Base-by-base conservation (phyloP, 2,329 filamentous ascomycete genomes). In the Eurotiales sp. region DNA sequence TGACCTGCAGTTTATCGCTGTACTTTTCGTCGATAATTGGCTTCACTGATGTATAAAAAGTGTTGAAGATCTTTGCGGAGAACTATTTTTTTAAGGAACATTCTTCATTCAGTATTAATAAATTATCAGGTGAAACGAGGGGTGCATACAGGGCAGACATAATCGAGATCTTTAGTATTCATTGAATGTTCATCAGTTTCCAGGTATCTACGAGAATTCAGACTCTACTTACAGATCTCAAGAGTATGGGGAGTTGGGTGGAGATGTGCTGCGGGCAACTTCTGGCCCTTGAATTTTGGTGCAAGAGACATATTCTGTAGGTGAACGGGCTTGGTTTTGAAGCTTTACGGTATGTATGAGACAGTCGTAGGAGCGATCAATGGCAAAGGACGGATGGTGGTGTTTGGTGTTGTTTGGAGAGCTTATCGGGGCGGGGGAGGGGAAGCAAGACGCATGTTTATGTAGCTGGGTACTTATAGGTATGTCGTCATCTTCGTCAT, bases 41-140 rank as follows among this genome's bases (percentile, higher is more conserved):
- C 54, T 82, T 75, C 53, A 95, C 81, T 25, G 76, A 71, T 52
- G 70, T 74, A 71, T 86, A 85, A 60, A 96, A 72, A 2, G 87
- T 92, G 56, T 84, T 81, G 81, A 93, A 96, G 62, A 90, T 72
- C 63, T 86, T 87, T 53, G 79, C 80, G 30, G 78, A 83, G 75
- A 82, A 87, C 70, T 76, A 36, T 21, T 34, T 15, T 44, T 8
- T 27, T 32, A 15, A n/a, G n/a, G n/a, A n/a, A n/a, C 15, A 49
- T 21, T 37, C 6, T 14, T 4, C 11, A 39, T 22, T 23, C 7
- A 27, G 4, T 25, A n/a, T 27, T 17, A 21, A 10, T 17, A 25
- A 2, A 15, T 36, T 19, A 15, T 30, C 8, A n/a, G n/a, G n/a
- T n/a, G 25, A n/a, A 36, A 23, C n/a, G 2, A 19, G 11, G 29